Evolutionary conservation across 2,329 filamentous ascomycete genomes (phyloP), one percentile per base, ranked within the genome.

Genomic region (Acarospora socialis): DNA sequence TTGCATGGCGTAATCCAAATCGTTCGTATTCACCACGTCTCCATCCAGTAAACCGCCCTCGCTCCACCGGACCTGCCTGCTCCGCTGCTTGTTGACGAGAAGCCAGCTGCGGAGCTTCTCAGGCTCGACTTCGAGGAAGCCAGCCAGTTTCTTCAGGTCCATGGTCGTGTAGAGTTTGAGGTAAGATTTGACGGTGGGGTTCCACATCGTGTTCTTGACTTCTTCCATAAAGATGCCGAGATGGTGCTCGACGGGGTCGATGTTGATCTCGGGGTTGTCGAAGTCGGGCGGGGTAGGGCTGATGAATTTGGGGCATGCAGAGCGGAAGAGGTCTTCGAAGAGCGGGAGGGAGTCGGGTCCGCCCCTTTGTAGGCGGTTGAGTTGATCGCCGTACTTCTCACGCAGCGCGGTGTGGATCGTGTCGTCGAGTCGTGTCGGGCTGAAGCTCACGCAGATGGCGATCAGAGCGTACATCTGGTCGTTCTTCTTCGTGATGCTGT

Each of bases 381-480:
- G 82, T 67, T 95, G 86, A 63, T 98, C 90, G 51, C 90, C 90
- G 61, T 94, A 98, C 75, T 98, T 98, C 70, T 98, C 90, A 43
- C 90, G 77, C 33, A 98, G 76, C 41, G 87, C 84, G 40, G 83
- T 92, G 75, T 98, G 90, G 65, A 98, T 94, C 54, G 87, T 95
- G 68, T 98, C 90, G 56, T 98, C 90, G 49, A 98, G 75, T 48
- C 90, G 77, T 35, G 87, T 95, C 37, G 90, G 90, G 63, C 93
- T 81, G 71, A 98, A 92, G 44, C 90, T 86, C 36, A 95, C 86
- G 61, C 90, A 98, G 65, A 98, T 95, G 59, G 90, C 87, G 49
- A 98, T 92, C 46, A 98, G 73, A 22, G 90, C 90, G 59, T 94
- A 94, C 87, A 98, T 95, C 70, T 98, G 90, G 60, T 98, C 90